Conservation (phyloP, 1,139 yeast species). For the Geotrichum fermentans region DNA sequence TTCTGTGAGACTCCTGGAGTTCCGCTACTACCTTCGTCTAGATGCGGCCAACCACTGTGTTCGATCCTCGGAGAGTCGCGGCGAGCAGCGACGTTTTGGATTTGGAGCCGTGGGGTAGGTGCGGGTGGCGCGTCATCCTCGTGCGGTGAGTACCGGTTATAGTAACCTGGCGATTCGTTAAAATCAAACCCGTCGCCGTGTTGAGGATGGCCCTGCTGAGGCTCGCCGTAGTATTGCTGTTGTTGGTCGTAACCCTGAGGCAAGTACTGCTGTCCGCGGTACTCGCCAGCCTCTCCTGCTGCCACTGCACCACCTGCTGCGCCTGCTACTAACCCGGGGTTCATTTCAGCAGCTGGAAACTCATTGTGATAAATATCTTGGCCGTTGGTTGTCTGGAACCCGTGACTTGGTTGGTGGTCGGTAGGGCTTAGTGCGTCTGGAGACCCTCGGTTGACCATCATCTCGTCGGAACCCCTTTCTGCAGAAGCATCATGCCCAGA, state of each 20-base stretch:
- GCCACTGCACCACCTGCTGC: background rate
- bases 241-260: background rate
- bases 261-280: background rate
- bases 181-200: background rate
- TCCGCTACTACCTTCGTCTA: background rate
- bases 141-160: background rate
- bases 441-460: slow-evolving; percentile 1
- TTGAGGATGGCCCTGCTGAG: slow-evolving; percentile 1
- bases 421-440: background rate
- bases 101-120: slow-evolving; percentile 8
- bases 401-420: slow-evolving; percentile 1
- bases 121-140: background rate
- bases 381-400: background rate
- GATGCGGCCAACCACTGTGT: slow-evolving; percentile 10
- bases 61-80: slow-evolving; percentile 15
- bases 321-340: background rate
- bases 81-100: slow-evolving; percentile 14
- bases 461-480: slow-evolving; percentile 6
- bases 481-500: slow-evolving; percentile 1
- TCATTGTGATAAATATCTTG: too few relatives aligned
- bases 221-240: background rate
- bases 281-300: background rate
- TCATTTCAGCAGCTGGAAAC: too few relatives aligned
- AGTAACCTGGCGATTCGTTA: background rate
- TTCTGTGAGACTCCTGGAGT: slow-evolving; percentile 7